These are phyloP conservation scores for Apophysomyces ossiformis DNA, from an alignment of 371 early-diverging fungal genomes.

Conservation along the genomic window DNA sequence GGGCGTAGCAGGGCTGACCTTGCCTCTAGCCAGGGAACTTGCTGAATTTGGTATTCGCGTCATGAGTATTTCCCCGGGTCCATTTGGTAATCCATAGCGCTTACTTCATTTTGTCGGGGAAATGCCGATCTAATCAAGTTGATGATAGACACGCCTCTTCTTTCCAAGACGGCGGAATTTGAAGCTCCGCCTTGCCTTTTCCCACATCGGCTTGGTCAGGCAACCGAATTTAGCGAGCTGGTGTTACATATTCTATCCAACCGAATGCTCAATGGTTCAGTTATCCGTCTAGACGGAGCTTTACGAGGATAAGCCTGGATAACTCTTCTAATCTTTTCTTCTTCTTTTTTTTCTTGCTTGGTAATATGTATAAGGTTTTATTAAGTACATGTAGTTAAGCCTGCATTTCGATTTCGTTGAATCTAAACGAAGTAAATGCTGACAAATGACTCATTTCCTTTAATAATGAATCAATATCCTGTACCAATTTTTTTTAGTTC, in stretches of 20 bases:
- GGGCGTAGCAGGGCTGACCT: constrained; percentile 61
- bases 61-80: constrained; percentile 64
- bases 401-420: too few relatives aligned
- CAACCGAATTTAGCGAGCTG: constrained; percentile 60
- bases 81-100: constrained; percentile 45
- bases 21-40: constrained; percentile 66
- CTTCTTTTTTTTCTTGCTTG: too few relatives aligned
- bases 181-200: constrained; percentile 30
- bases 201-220: constrained; percentile 52
- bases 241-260: constrained; percentile 55
- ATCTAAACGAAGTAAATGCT: too few relatives aligned
- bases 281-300: constrained; percentile 65
- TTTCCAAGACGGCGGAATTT: neutral
- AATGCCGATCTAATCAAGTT: neutral
- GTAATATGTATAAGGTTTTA: too few relatives aligned
- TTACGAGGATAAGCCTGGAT: constrained; percentile 19
- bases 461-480: too few relatives aligned
- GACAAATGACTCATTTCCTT: too few relatives aligned
- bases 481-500: too few relatives aligned
- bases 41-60: constrained; percentile 59
- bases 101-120: neutral
- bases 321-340: too few relatives aligned
- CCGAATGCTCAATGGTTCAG: constrained; percentile 63
- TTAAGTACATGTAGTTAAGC: too few relatives aligned
- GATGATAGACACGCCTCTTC: constrained; percentile 43